Conservation (phyloP, 192 early-diverging fungal species). For the Thamnidium elegans region DNA sequence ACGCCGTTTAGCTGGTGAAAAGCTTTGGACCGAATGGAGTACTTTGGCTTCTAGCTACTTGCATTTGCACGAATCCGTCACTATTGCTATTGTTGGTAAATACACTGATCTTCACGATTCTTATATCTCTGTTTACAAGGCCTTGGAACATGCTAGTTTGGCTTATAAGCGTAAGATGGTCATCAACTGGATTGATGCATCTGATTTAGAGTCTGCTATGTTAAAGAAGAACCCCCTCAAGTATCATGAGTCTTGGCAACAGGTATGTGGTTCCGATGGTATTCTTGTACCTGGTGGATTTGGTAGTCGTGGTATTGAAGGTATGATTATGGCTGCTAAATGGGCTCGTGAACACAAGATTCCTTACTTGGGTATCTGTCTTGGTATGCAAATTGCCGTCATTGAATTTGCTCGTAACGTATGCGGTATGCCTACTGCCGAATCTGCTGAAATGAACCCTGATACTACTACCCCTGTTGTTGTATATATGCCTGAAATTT, state of each 20-base stretch:
- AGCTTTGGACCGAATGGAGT: constrained; percentile 82
- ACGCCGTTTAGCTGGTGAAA: constrained; percentile 53
- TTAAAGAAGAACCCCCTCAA: constrained; percentile 81
- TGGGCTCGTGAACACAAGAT: constrained; percentile 97
- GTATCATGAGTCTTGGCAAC: constrained; percentile 95
- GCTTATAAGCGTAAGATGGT: constrained; percentile 80
- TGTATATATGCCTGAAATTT: constrained; percentile 98
- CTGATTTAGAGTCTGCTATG: constrained; percentile 78
- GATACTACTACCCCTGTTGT: constrained; percentile 76
- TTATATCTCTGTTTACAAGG: constrained; percentile 96
- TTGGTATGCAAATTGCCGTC: constrained; percentile 95
- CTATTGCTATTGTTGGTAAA: constrained; percentile 93
- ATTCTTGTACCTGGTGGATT: constrained; percentile 98
- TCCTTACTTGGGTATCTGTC: constrained; percentile 97
- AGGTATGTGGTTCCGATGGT: constrained; percentile 82
- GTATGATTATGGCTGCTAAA: constrained; percentile 91
- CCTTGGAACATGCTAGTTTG: constrained; percentile 91
- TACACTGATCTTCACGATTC: constrained; percentile 96
- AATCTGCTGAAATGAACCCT: constrained; percentile 83
- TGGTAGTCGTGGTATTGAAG: constrained; percentile 94
- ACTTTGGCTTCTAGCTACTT: constrained; percentile 55
- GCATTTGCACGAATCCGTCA: constrained; percentile 76
- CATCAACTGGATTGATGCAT: constrained; percentile 93
- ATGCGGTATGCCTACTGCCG: constrained; percentile 73
- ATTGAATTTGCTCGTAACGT: constrained; percentile 97